Percentiles rank a stretch among this genome's conserved stretches.
Conservation (phyloP, 2,329 filamentous ascomycete genomes). For the Aspergillus puulaauensis region DNA sequence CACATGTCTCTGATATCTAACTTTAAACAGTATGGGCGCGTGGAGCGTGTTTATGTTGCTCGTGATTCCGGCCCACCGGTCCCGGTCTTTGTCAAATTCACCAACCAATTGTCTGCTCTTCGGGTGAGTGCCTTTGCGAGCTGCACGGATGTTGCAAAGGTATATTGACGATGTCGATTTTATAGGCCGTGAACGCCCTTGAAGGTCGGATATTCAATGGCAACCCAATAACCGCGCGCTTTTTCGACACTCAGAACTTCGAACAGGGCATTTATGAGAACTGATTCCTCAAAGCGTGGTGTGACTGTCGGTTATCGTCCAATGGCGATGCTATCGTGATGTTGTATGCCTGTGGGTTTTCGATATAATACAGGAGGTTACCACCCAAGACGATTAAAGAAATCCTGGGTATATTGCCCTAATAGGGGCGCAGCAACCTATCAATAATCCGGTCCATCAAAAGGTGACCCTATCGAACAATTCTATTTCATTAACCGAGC, state of each 20-base stretch:
- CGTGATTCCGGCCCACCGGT: slow-evolving; percentile 52
- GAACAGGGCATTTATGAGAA: slow-evolving; percentile 62
- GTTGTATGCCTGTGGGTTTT: background rate
- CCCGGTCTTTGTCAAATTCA: slow-evolving; percentile 92
- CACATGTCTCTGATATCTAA: slow-evolving; percentile 2
- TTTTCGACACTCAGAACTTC: slow-evolving; percentile 81
- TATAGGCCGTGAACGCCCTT: slow-evolving; percentile 81
- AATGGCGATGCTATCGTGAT: background rate
- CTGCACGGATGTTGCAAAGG: background rate
- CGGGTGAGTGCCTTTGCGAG: slow-evolving; percentile 59
- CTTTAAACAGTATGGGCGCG: slow-evolving; percentile 68
- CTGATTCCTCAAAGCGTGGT: slow-evolving; percentile 12
- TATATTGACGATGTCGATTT: background rate
- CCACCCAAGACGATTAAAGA: background rate
- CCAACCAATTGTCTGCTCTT: slow-evolving; percentile 77
- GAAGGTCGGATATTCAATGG: slow-evolving; percentile 87
- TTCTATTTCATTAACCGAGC: slow-evolving; percentile 6
- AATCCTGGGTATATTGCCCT: background rate
- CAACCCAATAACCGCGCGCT: slow-evolving; percentile 77
- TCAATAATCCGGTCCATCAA: background rate
- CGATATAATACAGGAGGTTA: background rate
- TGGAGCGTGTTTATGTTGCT: slow-evolving; percentile 77
- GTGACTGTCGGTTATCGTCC: background rate
- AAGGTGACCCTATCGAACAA: slow-evolving; percentile 19
- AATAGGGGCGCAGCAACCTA: background rate